Evolutionary conservation across 2,329 filamentous ascomycete genomes (phyloP), one percentile per base, ranked within the genome.

Genomic region (Ophiostoma himal-ulmi): DNA sequence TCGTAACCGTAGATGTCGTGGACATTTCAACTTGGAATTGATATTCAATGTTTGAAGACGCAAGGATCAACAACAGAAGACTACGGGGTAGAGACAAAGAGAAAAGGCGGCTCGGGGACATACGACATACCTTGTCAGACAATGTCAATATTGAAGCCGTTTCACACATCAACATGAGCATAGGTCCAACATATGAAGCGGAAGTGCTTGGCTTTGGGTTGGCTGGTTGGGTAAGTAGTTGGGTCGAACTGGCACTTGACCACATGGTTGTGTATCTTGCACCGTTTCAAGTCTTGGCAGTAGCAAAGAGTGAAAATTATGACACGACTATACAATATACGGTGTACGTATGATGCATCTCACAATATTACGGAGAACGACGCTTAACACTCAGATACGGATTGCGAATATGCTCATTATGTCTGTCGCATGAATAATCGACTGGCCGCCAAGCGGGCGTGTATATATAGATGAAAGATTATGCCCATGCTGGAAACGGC

Each of bases 1-100:
- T 68, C 67, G 67, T 68, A 68, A 30, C 36, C 67, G 67, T 13
- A 26, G 30, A 20, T 34, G 13, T 34, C 6, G 57, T 62, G 57
- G n/a, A n/a, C n/a, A 26, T 26, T 26, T 22, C n/a, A 20, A 20
- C 6, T 44, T 44, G 41, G 13, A 5, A 44, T 44, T 44, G 17
- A 44, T 14, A 30, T 44, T 44, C 13, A 4, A 44, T 44, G 11
- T 44, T 44, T 44, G 41, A 44, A 13, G 41, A 44, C 13, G 14
- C 41, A 44, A 44, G 41, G 13, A 13, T 14, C 41, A 44, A 44
- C 13, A 20, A 44, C 41, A 13, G 13, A 44, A 44, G 41, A 44
- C 17, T 39, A 39, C 30, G 30, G 3, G 30, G 14, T 48, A 48
- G 14, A 17, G 44, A 48, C 5, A 17, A 2, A 14, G 14, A 17